These are phyloP conservation scores for Penicillium nordicum DNA, from an alignment of 2,329 filamentous ascomycete genomes.

Conservation along the genomic window DNA sequence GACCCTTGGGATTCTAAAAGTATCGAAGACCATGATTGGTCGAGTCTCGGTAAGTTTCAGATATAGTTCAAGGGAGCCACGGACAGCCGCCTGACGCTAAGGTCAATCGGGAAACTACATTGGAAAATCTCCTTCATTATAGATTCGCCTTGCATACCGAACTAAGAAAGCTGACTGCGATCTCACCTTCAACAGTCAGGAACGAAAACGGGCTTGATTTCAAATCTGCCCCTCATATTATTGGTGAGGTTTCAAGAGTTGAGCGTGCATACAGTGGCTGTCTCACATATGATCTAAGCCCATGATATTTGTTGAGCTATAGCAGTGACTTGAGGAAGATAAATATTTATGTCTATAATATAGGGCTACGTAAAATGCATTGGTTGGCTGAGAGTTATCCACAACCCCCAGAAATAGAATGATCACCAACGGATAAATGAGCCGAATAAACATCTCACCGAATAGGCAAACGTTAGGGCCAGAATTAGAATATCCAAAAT, in stretches of 20 bases:
- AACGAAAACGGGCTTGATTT: not conserved
- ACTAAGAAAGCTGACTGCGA: not conserved
- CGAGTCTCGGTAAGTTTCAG: constrained; percentile 1
- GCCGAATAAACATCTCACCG: no score
- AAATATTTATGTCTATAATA: not conserved
- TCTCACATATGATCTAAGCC: not conserved
- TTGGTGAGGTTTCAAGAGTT: not conserved
- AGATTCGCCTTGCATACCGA: not conserved
- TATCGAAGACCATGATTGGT: not conserved
- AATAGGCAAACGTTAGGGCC: not conserved
- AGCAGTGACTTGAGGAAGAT: not conserved
- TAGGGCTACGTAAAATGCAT: not conserved
- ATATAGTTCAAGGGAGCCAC: not conserved
- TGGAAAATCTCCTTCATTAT: constrained; percentile 1
- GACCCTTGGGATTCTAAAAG: not conserved
- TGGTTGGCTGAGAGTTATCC: not conserved
- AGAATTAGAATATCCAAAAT: no score
- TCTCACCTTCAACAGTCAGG: not conserved
- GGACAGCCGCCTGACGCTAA: not conserved
- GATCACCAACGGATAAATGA: not conserved
- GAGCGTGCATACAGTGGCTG: not conserved
- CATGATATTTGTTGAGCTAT: not conserved
- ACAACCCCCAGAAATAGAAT: not conserved
- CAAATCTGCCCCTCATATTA: not conserved
- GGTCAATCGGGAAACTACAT: not conserved